Evolutionary conservation across 768 basidiomycete genomes (phyloP), one percentile per base, ranked within the genome.

Genomic region (Suillus bovinus): DNA sequence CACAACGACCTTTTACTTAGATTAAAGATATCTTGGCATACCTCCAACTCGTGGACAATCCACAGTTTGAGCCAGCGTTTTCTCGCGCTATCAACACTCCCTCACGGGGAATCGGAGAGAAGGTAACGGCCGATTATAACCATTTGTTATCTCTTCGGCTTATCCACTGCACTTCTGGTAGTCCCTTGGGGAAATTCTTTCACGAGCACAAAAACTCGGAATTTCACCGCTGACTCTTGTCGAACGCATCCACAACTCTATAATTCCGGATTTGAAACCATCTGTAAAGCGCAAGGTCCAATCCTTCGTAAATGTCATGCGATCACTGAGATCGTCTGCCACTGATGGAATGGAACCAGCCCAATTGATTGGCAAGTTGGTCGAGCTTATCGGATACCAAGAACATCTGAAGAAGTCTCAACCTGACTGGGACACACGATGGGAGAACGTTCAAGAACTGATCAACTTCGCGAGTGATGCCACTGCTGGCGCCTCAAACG

Each of bases 371-470:
- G 80, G 79, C 7, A 73, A 77, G 9, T 74, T 92, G 0, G 65
- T 90, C 3, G 79, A 84, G 6, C 70, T 85, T 56, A 82, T 88
- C 33, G 77, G 81, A 8, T 95, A 93, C 70, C 80, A 87, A 67
- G 83, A 82, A 13, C 82, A 93, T 69, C 77, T 95, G 44, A 84
- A 82, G 70, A 86, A 84, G 67, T 86, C 86, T 0, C 85, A 91
- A 56, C 80, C 80, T n/a, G 93, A 94, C 62, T 88, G 82, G 78
- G 87, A 90, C 44, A 83, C 82, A 42, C 78, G 91, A 42, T 90
- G 89, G 91, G 90, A 94, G 74, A 96, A 96, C 72, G 86, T 95
- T 1, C 81, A 89, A 67, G 93, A 95, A 74, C 78, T 96, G 66
- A 86, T 92, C 61, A 87, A 81, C n/a, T 91, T 90, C 66, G 89